A percentile compares a stretch with the other conserved stretches of the same genome.
phyloP scores from a whole-genome alignment of 2,329 filamentous ascomycete species.

The Microdochium trichocladiopsis region DNA sequence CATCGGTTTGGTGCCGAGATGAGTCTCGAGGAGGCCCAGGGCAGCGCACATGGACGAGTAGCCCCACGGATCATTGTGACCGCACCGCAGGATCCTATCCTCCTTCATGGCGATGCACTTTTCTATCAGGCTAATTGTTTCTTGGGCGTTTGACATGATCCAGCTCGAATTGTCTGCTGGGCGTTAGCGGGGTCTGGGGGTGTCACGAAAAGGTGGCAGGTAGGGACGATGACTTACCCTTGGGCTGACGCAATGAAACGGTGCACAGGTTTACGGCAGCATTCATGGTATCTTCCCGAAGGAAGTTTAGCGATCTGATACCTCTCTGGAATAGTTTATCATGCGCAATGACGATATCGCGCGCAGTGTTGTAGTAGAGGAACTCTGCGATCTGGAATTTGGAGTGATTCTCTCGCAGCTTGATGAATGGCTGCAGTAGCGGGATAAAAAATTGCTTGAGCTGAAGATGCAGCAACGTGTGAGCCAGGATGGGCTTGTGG shows the following conservation, averaged over 20 bases:
- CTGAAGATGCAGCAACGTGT: slow-evolving; percentile 54
- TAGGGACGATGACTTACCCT: slow-evolving; percentile 17
- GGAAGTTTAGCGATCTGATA: slow-evolving; percentile 50
- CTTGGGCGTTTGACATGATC: slow-evolving; percentile 54
- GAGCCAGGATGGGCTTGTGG: slow-evolving; percentile 51
- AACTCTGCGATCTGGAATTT: slow-evolving; percentile 58
- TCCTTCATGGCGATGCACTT: slow-evolving; percentile 55
- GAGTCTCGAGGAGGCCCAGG: slow-evolving; percentile 50
- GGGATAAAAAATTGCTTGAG: slow-evolving; percentile 56
- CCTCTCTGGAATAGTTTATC: slow-evolving; percentile 53
- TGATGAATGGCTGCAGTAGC: slow-evolving; percentile 53
- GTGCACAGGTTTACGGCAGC: slow-evolving; percentile 55
- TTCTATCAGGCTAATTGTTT: slow-evolving; percentile 54
- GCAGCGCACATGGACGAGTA: slow-evolving; percentile 58
- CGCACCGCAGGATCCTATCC: slow-evolving; percentile 52
- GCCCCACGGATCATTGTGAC: slow-evolving; percentile 58
- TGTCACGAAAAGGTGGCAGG: not conserved
- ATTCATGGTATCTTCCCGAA: slow-evolving; percentile 52
- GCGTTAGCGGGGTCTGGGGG: not conserved
- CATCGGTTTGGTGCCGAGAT: slow-evolving; percentile 48
- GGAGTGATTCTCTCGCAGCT: slow-evolving; percentile 50
- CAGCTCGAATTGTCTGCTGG: slow-evolving; percentile 35
- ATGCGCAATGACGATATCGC: slow-evolving; percentile 55
- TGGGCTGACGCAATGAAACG: slow-evolving; percentile 53
- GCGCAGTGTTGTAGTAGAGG: slow-evolving; percentile 55